Percentiles rank a stretch among this genome's conserved stretches.
Conservation (phyloP, 2,329 filamentous ascomycete genomes). For the Hypoxylon sp. region DNA sequence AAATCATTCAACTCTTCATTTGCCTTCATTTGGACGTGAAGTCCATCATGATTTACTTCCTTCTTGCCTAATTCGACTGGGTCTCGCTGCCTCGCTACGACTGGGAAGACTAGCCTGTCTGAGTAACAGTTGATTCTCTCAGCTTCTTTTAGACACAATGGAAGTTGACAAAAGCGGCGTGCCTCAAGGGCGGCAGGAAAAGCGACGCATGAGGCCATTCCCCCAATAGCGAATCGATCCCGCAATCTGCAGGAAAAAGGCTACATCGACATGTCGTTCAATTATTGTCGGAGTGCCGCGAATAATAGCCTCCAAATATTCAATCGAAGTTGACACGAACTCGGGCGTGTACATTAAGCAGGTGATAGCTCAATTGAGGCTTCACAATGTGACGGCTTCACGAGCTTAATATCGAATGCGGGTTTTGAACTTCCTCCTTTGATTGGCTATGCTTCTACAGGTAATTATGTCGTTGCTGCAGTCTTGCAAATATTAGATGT, state of each 20-base stretch:
- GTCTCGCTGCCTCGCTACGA: not conserved
- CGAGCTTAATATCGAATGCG: conserved; percentile 1
- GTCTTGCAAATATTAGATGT: not conserved
- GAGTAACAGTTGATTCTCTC: not conserved
- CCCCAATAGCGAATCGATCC: not conserved
- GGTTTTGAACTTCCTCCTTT: not conserved
- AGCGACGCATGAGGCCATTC: not conserved
- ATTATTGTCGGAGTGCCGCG: not conserved
- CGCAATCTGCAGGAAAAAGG: not conserved
- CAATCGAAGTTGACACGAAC: not conserved
- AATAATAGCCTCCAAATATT: not conserved
- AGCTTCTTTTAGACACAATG: too few relatives aligned
- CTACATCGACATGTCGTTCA: not conserved
- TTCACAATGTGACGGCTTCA: not conserved
- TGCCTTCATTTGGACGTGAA: not conserved
- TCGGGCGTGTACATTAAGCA: not conserved
- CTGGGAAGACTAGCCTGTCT: not conserved
- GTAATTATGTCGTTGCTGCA: not conserved
- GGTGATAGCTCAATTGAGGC: not conserved
- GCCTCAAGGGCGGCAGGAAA: not conserved
- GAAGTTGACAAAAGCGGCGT: not conserved
- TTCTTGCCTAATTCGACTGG: not conserved
- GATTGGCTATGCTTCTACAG: conserved; percentile 2
- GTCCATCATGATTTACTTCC: not conserved
- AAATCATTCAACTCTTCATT: not conserved